Base-by-base conservation (phyloP, 768 basidiomycete genomes). In the Agaricus subrufescens region DNA sequence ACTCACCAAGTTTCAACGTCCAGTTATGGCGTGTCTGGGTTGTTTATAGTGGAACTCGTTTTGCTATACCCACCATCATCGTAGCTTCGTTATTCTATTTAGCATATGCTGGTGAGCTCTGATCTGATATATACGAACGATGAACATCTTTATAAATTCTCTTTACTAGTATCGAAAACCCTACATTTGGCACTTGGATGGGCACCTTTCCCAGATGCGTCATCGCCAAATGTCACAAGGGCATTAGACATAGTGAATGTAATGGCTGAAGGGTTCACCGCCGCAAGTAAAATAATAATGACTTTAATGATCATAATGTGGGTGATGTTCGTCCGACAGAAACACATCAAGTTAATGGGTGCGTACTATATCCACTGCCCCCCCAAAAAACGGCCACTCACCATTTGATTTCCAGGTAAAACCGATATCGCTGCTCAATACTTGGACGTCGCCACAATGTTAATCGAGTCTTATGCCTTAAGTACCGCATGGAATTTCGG, bases 391-490 rank as follows among this genome's bases (percentile, higher is more conserved):
- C n/a, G 19, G 2, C 3, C 14, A 31, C 31, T 1, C 7, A 15
- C 40, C 2, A 38, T 38, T 8, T 7, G 37, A 2, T 8, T 14
- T 7, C n/a, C 5, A 42, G 40, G 34, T 2, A 3, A 14, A 42
- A 15, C 40, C n/a, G 40, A 42, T 5, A 5, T 42, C n/a, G 40
- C 40, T 42, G 40, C 15, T 4, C 43, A 53, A 30, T 53, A 53
- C 11, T 30, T 27, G 23, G 25, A 14, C 15, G 38, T 53, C 34
- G 44, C 31, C 4, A 15, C 52, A 34, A 46, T 53, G n/a, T 30
- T 53, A 12, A 37, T 53, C 11, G 52, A 53, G n/a, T 53, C 52
- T 4, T 53, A 46, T 26, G 30, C 52, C 10, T 11, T 53, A 23
- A 44, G 46, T 34, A 46, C 52, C 26, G 43, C 25, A n/a, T 53